phyloP scores from a whole-genome alignment of 768 basidiomycete genomes.

The Phanerochaete sordida region DNA sequence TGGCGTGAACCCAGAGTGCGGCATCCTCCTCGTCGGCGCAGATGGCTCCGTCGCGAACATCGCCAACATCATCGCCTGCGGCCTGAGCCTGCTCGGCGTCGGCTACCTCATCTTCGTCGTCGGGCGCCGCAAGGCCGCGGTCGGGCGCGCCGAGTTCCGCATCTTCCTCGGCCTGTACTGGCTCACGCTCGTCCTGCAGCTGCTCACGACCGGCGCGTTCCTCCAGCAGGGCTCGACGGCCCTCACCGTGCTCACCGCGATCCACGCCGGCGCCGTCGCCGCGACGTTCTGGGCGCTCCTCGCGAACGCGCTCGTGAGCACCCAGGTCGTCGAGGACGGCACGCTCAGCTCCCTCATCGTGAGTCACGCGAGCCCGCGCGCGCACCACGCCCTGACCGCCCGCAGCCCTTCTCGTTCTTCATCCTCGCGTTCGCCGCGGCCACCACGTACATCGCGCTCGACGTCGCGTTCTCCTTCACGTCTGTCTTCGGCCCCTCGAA shows the following conservation, averaged over 20 bases:
- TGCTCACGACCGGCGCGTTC: constrained; percentile 76
- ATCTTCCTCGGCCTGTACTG: constrained; percentile 64
- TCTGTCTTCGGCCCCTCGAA: constrained; percentile 53
- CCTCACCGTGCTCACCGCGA: constrained; percentile 66
- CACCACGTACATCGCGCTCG: constrained; percentile 82
- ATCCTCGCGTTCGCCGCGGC: constrained; percentile 58
- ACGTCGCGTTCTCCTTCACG: constrained; percentile 71
- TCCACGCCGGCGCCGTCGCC: constrained; percentile 77
- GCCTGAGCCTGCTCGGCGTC: constrained; percentile 63
- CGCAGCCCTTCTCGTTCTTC: constrained; percentile 62
- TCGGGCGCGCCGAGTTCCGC: constrained; percentile 76
- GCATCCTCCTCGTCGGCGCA: constrained; percentile 60
- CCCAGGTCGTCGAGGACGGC: constrained; percentile 93
- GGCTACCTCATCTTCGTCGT: constrained; percentile 53
- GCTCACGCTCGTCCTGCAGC: constrained; percentile 72
- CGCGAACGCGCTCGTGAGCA: constrained; percentile 73
- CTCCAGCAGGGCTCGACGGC: constrained; percentile 73
- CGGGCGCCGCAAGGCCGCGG: constrained; percentile 78
- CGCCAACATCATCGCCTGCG: constrained; percentile 82
- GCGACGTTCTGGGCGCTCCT: constrained; percentile 78
- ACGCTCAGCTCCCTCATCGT: constrained; percentile 68
- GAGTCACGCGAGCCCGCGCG: constrained; percentile 25
- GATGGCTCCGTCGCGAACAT: constrained; percentile 72
- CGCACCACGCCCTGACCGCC: neutral
- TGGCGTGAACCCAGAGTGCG: constrained; percentile 80